Evolutionary conservation across 2,329 filamentous ascomycete species (phyloP), one percentile per base, ranked within the genome.

Genomic region (Dendryphion nanum): DNA sequence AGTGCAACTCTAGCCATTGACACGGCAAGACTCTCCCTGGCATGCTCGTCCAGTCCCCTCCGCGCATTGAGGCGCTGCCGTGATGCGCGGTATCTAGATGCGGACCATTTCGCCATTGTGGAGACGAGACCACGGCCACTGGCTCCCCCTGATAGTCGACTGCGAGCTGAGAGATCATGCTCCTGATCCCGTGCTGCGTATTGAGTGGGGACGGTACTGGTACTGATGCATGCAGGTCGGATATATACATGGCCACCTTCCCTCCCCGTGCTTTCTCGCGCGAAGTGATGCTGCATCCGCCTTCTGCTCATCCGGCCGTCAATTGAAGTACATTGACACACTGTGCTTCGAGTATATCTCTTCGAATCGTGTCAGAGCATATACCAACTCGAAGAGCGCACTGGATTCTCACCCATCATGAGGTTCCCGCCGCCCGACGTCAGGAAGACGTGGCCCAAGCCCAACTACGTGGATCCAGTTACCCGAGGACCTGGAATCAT

Each of bases 391-490:
- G 10, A 26, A 26, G 10, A 10, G n/a, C 23, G 23, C 10, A 8
- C 23, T 26, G 10, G 10, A n/a, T 26, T n/a, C 10, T 26, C 23
- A 26, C 23, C n/a, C 23, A 33, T 19, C 34, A 65, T 65, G 61
- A 53, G 61, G 40, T 62, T 53, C 33, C 52, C 59, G 37, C 61
- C 62, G 5, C 44, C 49, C 18, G 57, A 60, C 10, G 62, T 72
- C 30, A 41, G 64, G 26, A 42, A 53, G 26, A 55, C 54, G 34
- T 73, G 64, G 62, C 70, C 71, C 3, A 57, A 50, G 30, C 67
- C 70, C 2, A 69, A 73, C 53, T 72, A 72, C 41, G 54, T 59
- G 32, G 42, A 73, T 39, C 71, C 71, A 1, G 49, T 57, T 16
- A 71, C 64, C 2, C 56, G 67, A 42, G 70, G 71, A 12, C 53